phyloP scores from a whole-genome alignment of 73 alveolate species.

The Paramecium sexaurelia region DNA sequence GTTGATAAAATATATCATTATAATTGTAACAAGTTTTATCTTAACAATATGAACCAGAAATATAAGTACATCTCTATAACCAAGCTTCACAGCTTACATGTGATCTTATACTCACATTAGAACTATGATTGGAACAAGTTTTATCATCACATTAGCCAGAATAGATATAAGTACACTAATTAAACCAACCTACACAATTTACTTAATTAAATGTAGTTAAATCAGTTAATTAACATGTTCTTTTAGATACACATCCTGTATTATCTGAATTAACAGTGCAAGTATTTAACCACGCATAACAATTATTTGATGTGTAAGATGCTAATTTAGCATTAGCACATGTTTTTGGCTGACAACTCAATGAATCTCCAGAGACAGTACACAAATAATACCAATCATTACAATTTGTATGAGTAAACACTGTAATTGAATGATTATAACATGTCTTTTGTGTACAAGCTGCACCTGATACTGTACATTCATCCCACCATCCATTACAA shows the following conservation, averaged over 20 bases:
- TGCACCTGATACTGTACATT: not conserved
- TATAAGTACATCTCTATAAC: not conserved
- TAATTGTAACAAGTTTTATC: slow-evolving; percentile 28
- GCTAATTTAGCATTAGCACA: slow-evolving; percentile 21
- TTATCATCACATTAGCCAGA: not conserved
- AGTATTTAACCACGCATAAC: not conserved
- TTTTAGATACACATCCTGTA: slow-evolving; percentile 28
- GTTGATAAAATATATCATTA: not conserved
- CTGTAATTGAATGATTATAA: slow-evolving; percentile 7
- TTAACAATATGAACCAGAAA: not conserved
- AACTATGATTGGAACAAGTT: not conserved
- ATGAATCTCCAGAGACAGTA: not conserved
- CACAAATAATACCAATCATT: slow-evolving; percentile 20
- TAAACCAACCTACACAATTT: not conserved
- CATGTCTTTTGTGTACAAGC: not conserved
- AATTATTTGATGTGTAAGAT: not conserved
- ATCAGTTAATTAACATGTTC: not conserved
- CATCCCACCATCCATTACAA: slow-evolving; percentile 42
- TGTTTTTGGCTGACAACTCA: slow-evolving; percentile 28
- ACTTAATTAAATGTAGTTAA: not conserved
- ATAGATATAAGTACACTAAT: not conserved
- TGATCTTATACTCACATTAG: not conserved
- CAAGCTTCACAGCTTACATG: slow-evolving; percentile 22
- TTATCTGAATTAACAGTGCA: slow-evolving; percentile 12
- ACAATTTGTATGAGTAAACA: not conserved